phyloP scores from a whole-genome alignment of 2,329 filamentous ascomycete genomes.

The Aspergillus jensenii region DNA sequence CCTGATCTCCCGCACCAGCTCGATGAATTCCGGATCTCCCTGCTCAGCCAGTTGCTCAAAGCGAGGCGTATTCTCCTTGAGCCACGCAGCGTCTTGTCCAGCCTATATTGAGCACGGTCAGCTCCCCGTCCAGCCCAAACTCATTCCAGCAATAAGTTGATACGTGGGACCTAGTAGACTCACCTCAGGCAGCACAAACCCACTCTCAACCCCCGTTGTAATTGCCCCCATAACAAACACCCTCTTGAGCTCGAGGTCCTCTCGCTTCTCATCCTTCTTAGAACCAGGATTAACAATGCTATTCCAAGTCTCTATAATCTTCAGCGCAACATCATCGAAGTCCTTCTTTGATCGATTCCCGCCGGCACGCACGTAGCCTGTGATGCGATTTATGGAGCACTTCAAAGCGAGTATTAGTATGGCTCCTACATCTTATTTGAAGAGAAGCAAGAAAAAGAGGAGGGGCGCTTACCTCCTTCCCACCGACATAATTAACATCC shows the following conservation, averaged over 20 bases:
- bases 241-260: neutral
- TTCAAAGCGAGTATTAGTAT: neutral
- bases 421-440: neutral
- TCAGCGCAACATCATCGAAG: neutral
- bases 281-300: neutral
- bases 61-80: neutral
- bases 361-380: neutral
- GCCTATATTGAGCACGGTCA: neutral
- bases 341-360: neutral
- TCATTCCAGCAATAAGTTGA: too few species aligned
- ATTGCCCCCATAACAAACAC: neutral
- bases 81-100: neutral
- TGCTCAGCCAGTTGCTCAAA: neutral
- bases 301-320: neutral
- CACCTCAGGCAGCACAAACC: neutral
- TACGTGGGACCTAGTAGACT: neutral
- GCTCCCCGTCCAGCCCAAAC: too few species aligned
- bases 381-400: neutral
- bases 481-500: neutral
- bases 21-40: neutral
- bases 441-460: neutral
- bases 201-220: neutral
- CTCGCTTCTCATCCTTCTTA: neutral
- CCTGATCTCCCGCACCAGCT: neutral
- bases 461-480: neutral